Base-by-base conservation (phyloP, 2,329 filamentous ascomycete genomes). In the Knufia petricola region DNA sequence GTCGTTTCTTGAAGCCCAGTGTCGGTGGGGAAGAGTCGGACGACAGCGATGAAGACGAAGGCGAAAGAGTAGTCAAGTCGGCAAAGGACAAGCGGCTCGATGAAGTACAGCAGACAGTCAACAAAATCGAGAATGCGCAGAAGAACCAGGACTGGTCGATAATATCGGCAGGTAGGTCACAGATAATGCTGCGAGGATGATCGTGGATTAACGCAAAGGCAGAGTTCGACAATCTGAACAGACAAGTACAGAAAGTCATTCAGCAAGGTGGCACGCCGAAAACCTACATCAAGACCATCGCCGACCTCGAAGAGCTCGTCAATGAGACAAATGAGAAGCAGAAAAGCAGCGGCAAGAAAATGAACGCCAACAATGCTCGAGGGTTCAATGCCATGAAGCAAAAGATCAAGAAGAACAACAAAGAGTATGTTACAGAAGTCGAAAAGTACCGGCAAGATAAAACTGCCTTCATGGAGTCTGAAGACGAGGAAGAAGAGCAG, bases 101-200 rank as follows among this genome's bases (percentile, higher is more conserved):
- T 64, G 94, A 96, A 69, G 77, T 98, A 52, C 90, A 98, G 68
- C 78, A 80, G 52, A 94, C 83, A 37, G 85, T 96, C 63, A 84
- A 85, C 67, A 72, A 85, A 63, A 96, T 98, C 63, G 89, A 96
- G 66, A 98, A 98, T 72, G 89, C 87, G 54, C 78, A 92, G 69
- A 96, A 94, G 77, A 98, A 96, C 64, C 88, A 86, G 64, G 92
- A 98, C 71, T 98, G 92, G 92, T 85, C 84, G 58, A 82, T 90
- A 55, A 94, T 96, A 59, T 86, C 87, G 54, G 78, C 80, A 64
- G 88, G 89, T 94, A 78, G 62, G 82, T 69, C 52, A 48, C 23
- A 15, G 23, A 12, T n/a, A 26, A 21, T 15, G n/a, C 6, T n/a
- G 13, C 12, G 4, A 13, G n/a, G 19, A n/a, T 19, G 15, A 20